Evolutionary conservation across 345 rosid species (phyloP).

Genomic region (Melaleuca alternifolia): DNA sequence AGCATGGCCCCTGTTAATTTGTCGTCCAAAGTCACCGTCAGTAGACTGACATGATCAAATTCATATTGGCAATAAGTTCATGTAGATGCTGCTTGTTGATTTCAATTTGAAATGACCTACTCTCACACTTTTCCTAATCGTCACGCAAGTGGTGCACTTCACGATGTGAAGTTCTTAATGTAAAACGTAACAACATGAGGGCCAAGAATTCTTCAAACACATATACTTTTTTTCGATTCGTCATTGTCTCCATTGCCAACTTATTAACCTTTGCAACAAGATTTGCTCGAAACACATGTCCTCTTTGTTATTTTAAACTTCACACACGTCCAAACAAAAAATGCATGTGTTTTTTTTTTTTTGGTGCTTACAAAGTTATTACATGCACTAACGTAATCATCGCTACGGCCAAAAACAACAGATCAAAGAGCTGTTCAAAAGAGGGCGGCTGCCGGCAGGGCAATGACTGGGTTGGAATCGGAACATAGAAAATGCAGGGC

Average conservation of each 20-base stretch:
- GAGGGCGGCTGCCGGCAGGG: background rate
- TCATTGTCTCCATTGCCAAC: background rate
- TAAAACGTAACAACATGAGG: background rate
- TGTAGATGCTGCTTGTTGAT: fast-evolving
- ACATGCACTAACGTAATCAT: background rate
- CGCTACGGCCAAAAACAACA: background rate
- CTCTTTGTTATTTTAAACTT: fast-evolving
- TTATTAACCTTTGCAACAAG: background rate
- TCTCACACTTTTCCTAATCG: background rate
- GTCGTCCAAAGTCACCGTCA: fast-evolving
- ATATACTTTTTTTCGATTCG: background rate
- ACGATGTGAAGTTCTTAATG: background rate
- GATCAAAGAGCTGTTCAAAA: background rate
- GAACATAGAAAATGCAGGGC: background rate
- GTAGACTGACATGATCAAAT: fast-evolving
- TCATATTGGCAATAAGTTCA: background rate
- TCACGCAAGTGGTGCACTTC: background rate
- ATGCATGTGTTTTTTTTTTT: background rate
- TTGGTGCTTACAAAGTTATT: background rate
- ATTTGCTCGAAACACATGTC: background rate
- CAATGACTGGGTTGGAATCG: background rate
- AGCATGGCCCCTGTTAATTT: background rate
- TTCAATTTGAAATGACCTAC: background rate
- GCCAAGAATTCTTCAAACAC: background rate
- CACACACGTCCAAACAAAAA: background rate